Evolutionary conservation across 148 eudicot species (phyloP), one percentile per base, ranked within the genome.

Genomic region (Nepenthes gracilis): DNA sequence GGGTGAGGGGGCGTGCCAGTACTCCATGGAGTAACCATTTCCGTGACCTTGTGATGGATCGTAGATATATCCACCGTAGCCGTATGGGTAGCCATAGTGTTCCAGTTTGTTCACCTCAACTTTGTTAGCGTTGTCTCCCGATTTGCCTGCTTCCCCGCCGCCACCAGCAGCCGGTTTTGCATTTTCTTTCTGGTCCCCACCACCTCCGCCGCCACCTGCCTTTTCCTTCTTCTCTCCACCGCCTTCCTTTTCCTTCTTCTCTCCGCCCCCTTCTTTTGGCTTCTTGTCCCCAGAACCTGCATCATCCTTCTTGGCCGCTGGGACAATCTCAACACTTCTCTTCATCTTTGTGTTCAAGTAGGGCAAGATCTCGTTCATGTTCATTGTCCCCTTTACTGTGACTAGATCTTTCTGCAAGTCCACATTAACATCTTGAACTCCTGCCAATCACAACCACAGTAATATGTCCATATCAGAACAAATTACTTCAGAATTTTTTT

Each of bases 371-470:
- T 85, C 81, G 71, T 85, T 83, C 67, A 79, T 68, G 53, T 88
- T 68, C 88, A 83, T 80, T 6, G 83, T 74, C 34, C 96, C 96
- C 51, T 76, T 85, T 1, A 77, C 67, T 51, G 84, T 81, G 67
- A 82, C 75, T 54, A 62, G 33, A 65, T 88, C 88, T 53, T 81
- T 88, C 35, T 67, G 57, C 33, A 67, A 62, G 64, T 88, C 88
- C 9, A 78, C 74, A 40, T 60, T 73, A 9, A 82, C 81, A 2
- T 73, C 67, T 40, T 85, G 60, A 7, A 88, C 84, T 57, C 91
- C 96, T 87, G 77, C 57, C 45, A 36, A 51, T 40, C 33, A 12
- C 23, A 23, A 23, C 23, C 23, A 23, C 23, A 23, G 23, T 23
- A 23, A 23, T 23, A 23, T 23, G 23, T 23, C 23, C 23, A 23